Evolutionary conservation across 2,329 filamentous ascomycete genomes (phyloP).

Genomic region (Plenodomus tracheiphilus): DNA sequence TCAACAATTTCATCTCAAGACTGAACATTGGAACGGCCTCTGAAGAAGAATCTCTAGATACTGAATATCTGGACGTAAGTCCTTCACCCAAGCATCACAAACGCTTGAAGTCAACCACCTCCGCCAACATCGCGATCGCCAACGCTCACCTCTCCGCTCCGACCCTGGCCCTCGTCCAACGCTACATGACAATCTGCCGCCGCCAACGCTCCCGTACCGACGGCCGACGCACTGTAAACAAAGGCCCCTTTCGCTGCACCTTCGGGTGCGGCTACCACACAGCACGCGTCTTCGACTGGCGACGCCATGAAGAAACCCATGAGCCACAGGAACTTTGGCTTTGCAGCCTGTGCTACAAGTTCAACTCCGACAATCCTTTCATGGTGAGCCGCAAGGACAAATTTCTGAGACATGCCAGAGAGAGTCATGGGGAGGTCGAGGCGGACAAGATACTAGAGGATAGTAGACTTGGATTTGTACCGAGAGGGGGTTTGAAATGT

Average conservation of each 20-base stretch:
- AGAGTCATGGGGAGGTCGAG: conserved; percentile 12
- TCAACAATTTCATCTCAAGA: too few relatives aligned
- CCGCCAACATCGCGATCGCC: conserved; percentile 10
- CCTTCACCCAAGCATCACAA: not conserved
- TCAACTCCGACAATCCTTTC: conserved; percentile 11
- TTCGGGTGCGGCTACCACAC: conserved; percentile 30
- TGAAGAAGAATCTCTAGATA: too few relatives aligned
- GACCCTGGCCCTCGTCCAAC: conserved; percentile 18
- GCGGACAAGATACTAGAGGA: conserved; percentile 15
- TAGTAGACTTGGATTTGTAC: conserved; percentile 19
- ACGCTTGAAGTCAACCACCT: not conserved
- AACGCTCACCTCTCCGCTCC: conserved; percentile 17
- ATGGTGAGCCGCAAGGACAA: conserved; percentile 31
- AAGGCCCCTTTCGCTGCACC: conserved; percentile 26
- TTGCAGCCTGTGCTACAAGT: conserved; percentile 18
- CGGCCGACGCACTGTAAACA: conserved; percentile 26
- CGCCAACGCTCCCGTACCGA: conserved; percentile 19
- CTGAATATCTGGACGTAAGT: too few relatives aligned
- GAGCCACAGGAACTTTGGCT: conserved; percentile 33
- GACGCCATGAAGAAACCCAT: conserved; percentile 33
- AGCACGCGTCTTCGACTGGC: conserved; percentile 29
- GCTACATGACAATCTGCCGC: conserved; percentile 20
- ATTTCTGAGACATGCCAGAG: conserved; percentile 23
- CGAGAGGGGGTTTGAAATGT: conserved; percentile 16
- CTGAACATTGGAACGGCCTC: too few relatives aligned